phyloP scores from a whole-genome alignment of 1,139 yeast genomes.

The Sugiyamaella sp. region DNA sequence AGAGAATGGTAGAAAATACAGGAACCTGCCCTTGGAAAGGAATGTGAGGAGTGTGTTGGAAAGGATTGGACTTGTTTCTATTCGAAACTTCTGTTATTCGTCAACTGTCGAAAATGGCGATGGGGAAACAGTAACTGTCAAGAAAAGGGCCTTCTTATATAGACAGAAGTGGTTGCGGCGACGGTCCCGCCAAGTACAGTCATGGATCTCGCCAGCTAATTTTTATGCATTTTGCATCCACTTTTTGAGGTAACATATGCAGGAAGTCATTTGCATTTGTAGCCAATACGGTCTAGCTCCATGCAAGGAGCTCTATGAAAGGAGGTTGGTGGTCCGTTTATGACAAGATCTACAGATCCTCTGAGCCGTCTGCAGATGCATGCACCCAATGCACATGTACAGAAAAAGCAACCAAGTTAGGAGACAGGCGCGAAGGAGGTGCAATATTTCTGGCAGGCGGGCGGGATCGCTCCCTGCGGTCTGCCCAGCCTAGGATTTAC shows the following conservation, averaged over 20 bases:
- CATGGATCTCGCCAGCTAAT: slow-evolving; percentile 13
- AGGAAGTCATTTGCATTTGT: background rate
- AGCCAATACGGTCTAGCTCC: background rate
- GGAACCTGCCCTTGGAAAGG: slow-evolving; percentile 18
- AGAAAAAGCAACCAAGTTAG: background rate
- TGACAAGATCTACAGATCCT: background rate
- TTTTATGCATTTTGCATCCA: slow-evolving; percentile 5
- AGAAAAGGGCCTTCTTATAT: background rate
- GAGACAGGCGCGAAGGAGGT: background rate
- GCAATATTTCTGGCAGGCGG: background rate
- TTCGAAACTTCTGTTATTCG: background rate
- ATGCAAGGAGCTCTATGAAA: background rate
- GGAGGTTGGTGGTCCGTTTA: background rate
- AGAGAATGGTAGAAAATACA: slow-evolving; percentile 4
- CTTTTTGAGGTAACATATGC: slow-evolving; percentile 2
- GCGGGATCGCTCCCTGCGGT: background rate
- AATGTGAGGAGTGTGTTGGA: slow-evolving; percentile 2
- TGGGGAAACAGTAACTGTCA: background rate
- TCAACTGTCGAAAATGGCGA: background rate
- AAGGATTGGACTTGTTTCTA: slow-evolving; percentile 10
- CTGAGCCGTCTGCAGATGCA: background rate
- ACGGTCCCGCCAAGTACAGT: background rate
- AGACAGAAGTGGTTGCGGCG: background rate
- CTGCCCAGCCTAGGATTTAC: no score
- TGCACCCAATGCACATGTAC: background rate